phyloP scores from a whole-genome alignment of 2,329 filamentous ascomycete species.

The Fusarium sp. region DNA sequence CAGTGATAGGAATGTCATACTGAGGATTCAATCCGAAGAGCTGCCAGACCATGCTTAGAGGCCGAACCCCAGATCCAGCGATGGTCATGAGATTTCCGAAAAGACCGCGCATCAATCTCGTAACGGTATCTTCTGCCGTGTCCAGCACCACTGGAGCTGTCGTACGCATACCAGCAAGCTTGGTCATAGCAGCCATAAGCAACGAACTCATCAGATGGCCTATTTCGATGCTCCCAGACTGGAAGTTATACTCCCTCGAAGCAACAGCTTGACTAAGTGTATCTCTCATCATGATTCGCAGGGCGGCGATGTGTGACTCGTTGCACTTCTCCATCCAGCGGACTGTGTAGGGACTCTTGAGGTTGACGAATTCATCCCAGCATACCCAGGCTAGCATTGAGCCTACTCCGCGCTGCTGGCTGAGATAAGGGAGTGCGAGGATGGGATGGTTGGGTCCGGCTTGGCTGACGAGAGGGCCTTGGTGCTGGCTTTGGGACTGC shows the following conservation, averaged over 20 bases:
- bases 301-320: constrained; percentile 7
- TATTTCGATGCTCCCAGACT: not conserved
- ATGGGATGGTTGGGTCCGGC: constrained; percentile 2
- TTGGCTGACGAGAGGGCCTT: constrained; percentile 10
- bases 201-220: constrained; percentile 23
- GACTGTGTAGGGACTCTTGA: constrained; percentile 9
- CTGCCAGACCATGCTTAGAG: constrained; percentile 33
- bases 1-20: constrained; percentile 3
- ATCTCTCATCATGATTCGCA: constrained; percentile 24
- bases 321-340: constrained; percentile 36
- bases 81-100: constrained; percentile 28
- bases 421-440: constrained; percentile 20
- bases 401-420: constrained; percentile 1
- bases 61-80: constrained; percentile 2
- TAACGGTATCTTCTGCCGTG: constrained; percentile 14
- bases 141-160: constrained; percentile 12
- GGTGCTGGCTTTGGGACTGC: constrained; percentile 20
- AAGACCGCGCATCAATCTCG: constrained; percentile 13
- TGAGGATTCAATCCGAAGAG: constrained; percentile 1
- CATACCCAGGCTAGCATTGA: constrained; percentile 30
- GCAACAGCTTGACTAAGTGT: constrained; percentile 8
- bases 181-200: constrained; percentile 26
- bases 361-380: constrained; percentile 29
- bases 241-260: not conserved
- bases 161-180: constrained; percentile 12